A percentile compares a stretch with the other conserved stretches of the same genome.
These are phyloP conservation scores for Cyathus striatus DNA, from an alignment of 768 basidiomycete genomes.

Conservation along the genomic window DNA sequence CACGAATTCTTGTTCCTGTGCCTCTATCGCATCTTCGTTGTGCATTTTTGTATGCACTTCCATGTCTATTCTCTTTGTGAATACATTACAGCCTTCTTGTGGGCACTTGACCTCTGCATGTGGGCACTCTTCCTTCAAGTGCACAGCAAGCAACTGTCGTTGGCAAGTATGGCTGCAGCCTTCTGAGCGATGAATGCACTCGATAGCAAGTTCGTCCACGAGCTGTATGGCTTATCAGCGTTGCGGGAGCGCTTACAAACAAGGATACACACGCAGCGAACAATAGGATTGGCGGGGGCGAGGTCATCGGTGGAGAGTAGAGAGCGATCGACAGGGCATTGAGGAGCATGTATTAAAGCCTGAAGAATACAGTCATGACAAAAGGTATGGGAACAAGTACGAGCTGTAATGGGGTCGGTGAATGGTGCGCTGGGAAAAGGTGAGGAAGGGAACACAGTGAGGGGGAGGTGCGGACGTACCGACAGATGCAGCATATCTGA, in stretches of 20 bases:
- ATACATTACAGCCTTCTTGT: conserved; percentile 37
- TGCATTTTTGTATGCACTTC: conserved; percentile 16
- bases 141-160: conserved; percentile 57
- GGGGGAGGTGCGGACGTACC: conserved; percentile 26
- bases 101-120: conserved; percentile 51
- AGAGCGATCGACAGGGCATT: conserved; percentile 84
- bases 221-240: conserved; percentile 59
- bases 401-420: conserved; percentile 67
- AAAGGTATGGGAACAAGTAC: conserved; percentile 80
- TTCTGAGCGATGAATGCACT: conserved; percentile 53
- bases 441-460: not conserved
- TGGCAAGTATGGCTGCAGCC: conserved; percentile 67
- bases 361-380: conserved; percentile 76
- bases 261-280: conserved; percentile 57
- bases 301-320: conserved; percentile 57
- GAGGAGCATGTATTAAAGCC: conserved; percentile 60
- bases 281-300: conserved; percentile 63
- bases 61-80: conserved; percentile 40
- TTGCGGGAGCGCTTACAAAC: conserved; percentile 3
- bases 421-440: conserved; percentile 54
- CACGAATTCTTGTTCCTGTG: conserved; percentile 3
- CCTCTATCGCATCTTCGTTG: not conserved
- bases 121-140: conserved; percentile 58
- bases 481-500: conserved; percentile 76
- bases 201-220: conserved; percentile 76